Evolutionary conservation across 2,329 filamentous ascomycete genomes (phyloP), one percentile per base, ranked within the genome.

Genomic region (Stagonosporopsis tanaceti): DNA sequence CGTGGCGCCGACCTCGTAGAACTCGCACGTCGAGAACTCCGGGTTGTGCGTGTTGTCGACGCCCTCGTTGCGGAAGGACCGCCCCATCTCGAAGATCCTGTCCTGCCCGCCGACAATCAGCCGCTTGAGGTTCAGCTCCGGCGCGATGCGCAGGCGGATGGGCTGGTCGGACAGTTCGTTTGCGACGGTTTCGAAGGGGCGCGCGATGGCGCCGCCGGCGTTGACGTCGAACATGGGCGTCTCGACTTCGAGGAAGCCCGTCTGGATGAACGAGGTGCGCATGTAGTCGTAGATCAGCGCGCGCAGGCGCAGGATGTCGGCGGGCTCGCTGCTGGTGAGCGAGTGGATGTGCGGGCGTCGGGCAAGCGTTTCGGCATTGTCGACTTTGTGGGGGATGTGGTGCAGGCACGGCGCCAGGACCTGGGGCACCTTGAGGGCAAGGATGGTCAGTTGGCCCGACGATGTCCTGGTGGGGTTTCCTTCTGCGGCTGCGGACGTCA

Each of bases 1-100:
- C 62, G 89, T 90, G 59, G 89, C 87, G 69, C 93, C 96, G 2
- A 93, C 89, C 60, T 90, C 89, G 78, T 99, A 99, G 78, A 97
- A 98, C 78, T 99, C 95, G 81, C 94, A 98, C 59, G 92, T 98
- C 41, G 91, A 95, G 78, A 98, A 99, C 73, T 99, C 95, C 0
- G 95, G 94, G 72, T 99, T 99, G 75, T 99, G 95, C 0, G 92
- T 97, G 34, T 70, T 74, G 50, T 75, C 72, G 1, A 75, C 68
- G 75, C 92, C 92, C 79, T 99, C 95, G 73, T 99, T 99, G 40
- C 95, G 87, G 77, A 99, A 99, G 12, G 88, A 88, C 3, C 92
- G 89, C 0, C 95, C 95, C 63, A 99, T 93, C 77, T 99, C 95
- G 71, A 96, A 99, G 25, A 99, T 87, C 60, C 84, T 88, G 67